Evolutionary conservation across 2,329 filamentous ascomycete species (phyloP).

Genomic region (Pseudocercospora macadamiae): DNA sequence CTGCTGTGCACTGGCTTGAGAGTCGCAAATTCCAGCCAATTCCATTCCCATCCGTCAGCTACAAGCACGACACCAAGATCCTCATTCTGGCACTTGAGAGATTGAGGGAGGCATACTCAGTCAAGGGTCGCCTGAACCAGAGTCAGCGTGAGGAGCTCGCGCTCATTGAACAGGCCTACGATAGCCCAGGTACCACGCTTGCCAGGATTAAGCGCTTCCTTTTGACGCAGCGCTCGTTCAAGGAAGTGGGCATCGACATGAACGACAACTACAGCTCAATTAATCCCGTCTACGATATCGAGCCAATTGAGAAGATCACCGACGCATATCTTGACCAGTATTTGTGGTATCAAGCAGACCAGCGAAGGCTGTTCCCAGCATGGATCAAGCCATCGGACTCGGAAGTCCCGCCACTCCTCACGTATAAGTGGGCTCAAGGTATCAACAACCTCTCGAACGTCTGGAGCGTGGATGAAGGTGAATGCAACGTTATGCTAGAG

Average conservation of each 20-base stretch:
- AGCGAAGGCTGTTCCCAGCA: slow-evolving; percentile 92
- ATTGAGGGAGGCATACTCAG: slow-evolving; percentile 92
- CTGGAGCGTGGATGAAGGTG: slow-evolving; percentile 90
- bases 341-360: slow-evolving; percentile 98
- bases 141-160: slow-evolving; percentile 96
- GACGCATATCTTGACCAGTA: slow-evolving; percentile 99
- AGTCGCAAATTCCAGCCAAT: slow-evolving; percentile 98
- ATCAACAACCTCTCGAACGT: slow-evolving; percentile 98
- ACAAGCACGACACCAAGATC: slow-evolving; percentile 99
- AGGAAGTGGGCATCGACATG: slow-evolving; percentile 99
- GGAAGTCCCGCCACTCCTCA: slow-evolving; percentile 89
- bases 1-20: slow-evolving; percentile 97
- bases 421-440: slow-evolving; percentile 99
- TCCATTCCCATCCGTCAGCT: slow-evolving; percentile 96
- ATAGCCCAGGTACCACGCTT: slow-evolving; percentile 92
- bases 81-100: slow-evolving; percentile 92
- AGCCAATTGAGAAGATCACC: slow-evolving; percentile 99
- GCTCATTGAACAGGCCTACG: slow-evolving; percentile 96
- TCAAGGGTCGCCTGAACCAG: slow-evolving; percentile 95
- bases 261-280: slow-evolving; percentile 99
- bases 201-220: slow-evolving; percentile 97
- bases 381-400: slow-evolving; percentile 99
- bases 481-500: slow-evolving; percentile 98
- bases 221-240: slow-evolving; percentile 95
- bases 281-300: slow-evolving; percentile 98